A percentile compares a stretch with the other conserved stretches of the same genome.
These are phyloP conservation scores for Fusarium falciforme DNA, from an alignment of 2,329 filamentous ascomycete species.

Conservation along the genomic window DNA sequence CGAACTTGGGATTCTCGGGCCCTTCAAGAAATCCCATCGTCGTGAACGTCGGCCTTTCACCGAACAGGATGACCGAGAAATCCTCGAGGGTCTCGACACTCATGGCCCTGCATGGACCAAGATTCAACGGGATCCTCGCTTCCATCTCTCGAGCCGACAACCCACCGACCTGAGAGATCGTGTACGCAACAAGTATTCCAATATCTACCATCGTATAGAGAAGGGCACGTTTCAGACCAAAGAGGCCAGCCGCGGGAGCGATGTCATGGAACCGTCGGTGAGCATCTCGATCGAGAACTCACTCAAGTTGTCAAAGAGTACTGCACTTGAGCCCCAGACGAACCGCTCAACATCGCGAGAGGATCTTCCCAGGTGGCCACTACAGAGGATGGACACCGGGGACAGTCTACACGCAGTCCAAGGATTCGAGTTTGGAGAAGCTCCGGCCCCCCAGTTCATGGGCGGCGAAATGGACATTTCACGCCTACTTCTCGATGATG, in stretches of 20 bases:
- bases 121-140: constrained; percentile 70
- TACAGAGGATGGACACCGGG: constrained; percentile 48
- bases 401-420: constrained; percentile 41
- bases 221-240: constrained; percentile 63
- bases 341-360: constrained; percentile 58
- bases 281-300: constrained; percentile 62
- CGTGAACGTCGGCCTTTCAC: constrained; percentile 71
- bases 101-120: constrained; percentile 75
- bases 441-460: constrained; percentile 52
- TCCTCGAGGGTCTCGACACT: constrained; percentile 67
- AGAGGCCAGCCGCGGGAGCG: constrained; percentile 54
- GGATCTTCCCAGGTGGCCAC: constrained; percentile 59
- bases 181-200: constrained; percentile 72
- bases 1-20: constrained; percentile 69
- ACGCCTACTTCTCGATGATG: constrained; percentile 68
- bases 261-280: constrained; percentile 63
- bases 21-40: constrained; percentile 71
- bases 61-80: constrained; percentile 71
- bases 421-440: constrained; percentile 59
- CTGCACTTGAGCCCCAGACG: constrained; percentile 54
- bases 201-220: constrained; percentile 67
- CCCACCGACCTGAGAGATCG: constrained; percentile 73
- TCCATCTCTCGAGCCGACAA: constrained; percentile 68
- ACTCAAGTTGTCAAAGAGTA: constrained; percentile 53
- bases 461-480: constrained; percentile 72